Evolutionary conservation across 2,329 filamentous ascomycete genomes (phyloP), one percentile per base, ranked within the genome.

Genomic region (Aspergillus pseudoterreus): DNA sequence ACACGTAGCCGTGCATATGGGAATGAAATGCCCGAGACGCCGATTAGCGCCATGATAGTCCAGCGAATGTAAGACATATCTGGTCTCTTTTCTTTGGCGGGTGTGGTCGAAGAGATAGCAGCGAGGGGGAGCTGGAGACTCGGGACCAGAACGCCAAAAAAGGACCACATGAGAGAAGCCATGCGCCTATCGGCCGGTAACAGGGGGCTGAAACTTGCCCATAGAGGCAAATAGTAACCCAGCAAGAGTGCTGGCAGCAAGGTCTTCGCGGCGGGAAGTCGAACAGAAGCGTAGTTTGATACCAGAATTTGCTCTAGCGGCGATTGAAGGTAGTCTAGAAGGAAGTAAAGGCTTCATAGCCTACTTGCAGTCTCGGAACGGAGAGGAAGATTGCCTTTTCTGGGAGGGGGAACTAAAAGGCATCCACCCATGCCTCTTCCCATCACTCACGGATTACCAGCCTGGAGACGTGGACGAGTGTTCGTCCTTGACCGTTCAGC

Each of bases 141-240:
- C 2, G 50, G 2, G 1, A 58, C 21, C 19, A 19, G 19, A 19
- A 19, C 19, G 19, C 19, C 19, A 19, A 19, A 19, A 19, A 1
- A 47, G 47, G 8, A 57, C 38, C 6, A 50, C 15, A 4, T 55
- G 8, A 2, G 56, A 52, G 47, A 53, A 55, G 0, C 51, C 12
- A n/a, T 58, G 48, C 56, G 44, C 2, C 52, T 50, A 2, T 33
- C 9, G 3, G 43, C 42, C 3, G 56, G 12, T 3, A 39, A 46
- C 3, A 41, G 27, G 14, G 54, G 47, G 21, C 47, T 33, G 46
- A 53, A 53, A 30, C 42, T 51, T 2, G 30, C 48, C 11, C 46
- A 50, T 1, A 33, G 46, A 6, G 35, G 41, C 2, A 47, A 27
- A 17, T 51, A 52, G 30, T 47, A 53, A 4, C 45, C 50, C 12